These are phyloP conservation scores for Huntiella omanensis DNA, from an alignment of 2,329 filamentous ascomycete species.

Conservation along the genomic window DNA sequence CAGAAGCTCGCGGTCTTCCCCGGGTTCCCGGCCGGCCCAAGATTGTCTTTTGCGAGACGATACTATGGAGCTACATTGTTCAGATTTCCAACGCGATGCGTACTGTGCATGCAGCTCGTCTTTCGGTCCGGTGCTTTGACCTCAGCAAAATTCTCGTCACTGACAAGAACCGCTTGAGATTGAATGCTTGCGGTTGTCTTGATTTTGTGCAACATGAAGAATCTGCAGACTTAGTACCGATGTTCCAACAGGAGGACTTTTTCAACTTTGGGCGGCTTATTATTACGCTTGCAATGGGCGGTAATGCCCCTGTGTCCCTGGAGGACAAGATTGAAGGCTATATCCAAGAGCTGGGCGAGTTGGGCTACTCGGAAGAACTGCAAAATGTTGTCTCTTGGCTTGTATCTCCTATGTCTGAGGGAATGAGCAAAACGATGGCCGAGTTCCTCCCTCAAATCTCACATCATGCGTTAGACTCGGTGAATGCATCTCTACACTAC, in stretches of 20 bases:
- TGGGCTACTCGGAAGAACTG: conserved; percentile 60
- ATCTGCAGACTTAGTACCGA: conserved; percentile 30
- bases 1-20: conserved; percentile 11
- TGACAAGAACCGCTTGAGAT: conserved; percentile 70
- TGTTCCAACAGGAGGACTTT: conserved; percentile 78
- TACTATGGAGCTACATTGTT: conserved; percentile 80
- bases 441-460: conserved; percentile 64
- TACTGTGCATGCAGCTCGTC: conserved; percentile 59
- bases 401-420: conserved; percentile 41
- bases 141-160: conserved; percentile 79
- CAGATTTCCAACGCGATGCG: conserved; percentile 81
- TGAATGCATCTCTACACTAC: conserved; percentile 63
- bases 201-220: conserved; percentile 75
- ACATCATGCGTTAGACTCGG: conserved; percentile 51
- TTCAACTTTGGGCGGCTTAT: conserved; percentile 68
- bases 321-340: conserved; percentile 19
- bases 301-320: background rate
- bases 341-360: conserved; percentile 56
- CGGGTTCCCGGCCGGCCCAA: conserved; percentile 20
- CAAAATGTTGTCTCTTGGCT: conserved; percentile 71
- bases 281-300: conserved; percentile 37
- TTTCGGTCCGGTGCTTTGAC: conserved; percentile 75
- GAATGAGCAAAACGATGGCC: conserved; percentile 51
- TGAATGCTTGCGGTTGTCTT: conserved; percentile 74
- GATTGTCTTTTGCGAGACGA: conserved; percentile 43